Evolutionary conservation across 768 basidiomycete genomes (phyloP).

Genomic region (Leucogyrophana mollusca): DNA sequence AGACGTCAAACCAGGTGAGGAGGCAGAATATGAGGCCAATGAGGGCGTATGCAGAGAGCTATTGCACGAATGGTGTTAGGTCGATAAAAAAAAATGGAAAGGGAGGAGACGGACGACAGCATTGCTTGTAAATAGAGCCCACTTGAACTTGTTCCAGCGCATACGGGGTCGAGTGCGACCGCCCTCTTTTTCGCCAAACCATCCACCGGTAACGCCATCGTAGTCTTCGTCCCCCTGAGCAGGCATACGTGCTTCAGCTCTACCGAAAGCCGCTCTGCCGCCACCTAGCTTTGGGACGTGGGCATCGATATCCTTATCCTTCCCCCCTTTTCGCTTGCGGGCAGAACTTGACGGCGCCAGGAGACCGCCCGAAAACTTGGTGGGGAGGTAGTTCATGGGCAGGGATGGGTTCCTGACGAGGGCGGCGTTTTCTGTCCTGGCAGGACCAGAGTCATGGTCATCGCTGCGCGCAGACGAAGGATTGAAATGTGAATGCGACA

Average conservation of each 20-base stretch:
- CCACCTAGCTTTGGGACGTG: constrained; percentile 63
- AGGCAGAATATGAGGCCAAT: constrained; percentile 63
- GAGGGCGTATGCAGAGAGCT: constrained; percentile 64
- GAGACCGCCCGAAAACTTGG: constrained; percentile 62
- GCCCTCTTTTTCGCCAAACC: constrained; percentile 40
- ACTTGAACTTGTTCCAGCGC: constrained; percentile 85
- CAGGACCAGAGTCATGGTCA: constrained; percentile 13
- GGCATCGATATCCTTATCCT: constrained; percentile 22
- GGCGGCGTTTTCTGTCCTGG: neutral
- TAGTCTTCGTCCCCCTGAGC: constrained; percentile 54
- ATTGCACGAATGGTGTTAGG: constrained; percentile 1
- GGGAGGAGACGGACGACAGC: constrained; percentile 5
- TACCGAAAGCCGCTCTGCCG: constrained; percentile 63
- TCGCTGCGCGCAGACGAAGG: constrained; percentile 18
- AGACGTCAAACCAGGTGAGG: constrained; percentile 77
- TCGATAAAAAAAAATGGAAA: neutral
- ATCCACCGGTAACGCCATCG: constrained; percentile 37
- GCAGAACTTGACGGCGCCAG: constrained; percentile 37
- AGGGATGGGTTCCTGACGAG: constrained; percentile 34
- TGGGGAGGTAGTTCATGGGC: constrained; percentile 71
- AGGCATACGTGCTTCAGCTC: constrained; percentile 53
- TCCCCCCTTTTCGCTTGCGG: constrained; percentile 32
- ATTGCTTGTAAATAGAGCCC: constrained; percentile 71
- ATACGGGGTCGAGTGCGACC: constrained; percentile 41
- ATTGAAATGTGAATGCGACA: no score